Base-by-base conservation (phyloP, 208 protist genomes). In the Crithidia mellificae region DNA sequence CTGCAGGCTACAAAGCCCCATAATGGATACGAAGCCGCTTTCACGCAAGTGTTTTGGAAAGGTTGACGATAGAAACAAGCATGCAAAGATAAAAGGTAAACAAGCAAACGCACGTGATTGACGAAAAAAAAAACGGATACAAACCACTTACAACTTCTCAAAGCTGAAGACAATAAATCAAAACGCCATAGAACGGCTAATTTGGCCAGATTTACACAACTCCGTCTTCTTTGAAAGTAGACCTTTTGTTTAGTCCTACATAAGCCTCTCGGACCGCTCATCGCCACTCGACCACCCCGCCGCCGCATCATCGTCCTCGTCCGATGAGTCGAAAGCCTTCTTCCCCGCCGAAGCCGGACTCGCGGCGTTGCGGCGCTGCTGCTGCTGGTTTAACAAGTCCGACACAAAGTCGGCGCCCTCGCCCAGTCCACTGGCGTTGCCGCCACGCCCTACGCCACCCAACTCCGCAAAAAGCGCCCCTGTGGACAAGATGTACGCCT, bases 401-500 rank as follows among this genome's bases (percentile, higher is more conserved):
- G 65, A 12, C 8, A 73, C 63, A 19, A 71, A 66, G 52, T 77
- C 59, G 2, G 41, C 50, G n/a, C 55, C 63, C 0, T 49, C 66
- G 44, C 53, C 43, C 6, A 75, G 34, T 4, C 61, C 63, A 29
- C 66, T 52, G 15, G 43, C 54, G 22, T 52, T 55, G 22, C 47
- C 19, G 32, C 55, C 61, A 15, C 52, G 68, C 0, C 52, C 66
- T 0, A 41, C 59, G 24, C 29, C 51, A 34, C 51, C 59, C 46
- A 78, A 38, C 30, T 73, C 77, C 0, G 63, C 57, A 64, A 93
- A 91, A 20, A 93, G 67, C 12, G 78, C 85, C 12, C 67, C 69
- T 0, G 77, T 64, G 0, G 83, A 88, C 8, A 93, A 63, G 5
- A 91, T 24, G 49, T 76, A 80, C 32, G 81, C 80, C 67, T 93